Evolutionary conservation across 129 eudicot genomes (phyloP), one percentile per base, ranked within the genome.

Genomic region (Centella asiatica): DNA sequence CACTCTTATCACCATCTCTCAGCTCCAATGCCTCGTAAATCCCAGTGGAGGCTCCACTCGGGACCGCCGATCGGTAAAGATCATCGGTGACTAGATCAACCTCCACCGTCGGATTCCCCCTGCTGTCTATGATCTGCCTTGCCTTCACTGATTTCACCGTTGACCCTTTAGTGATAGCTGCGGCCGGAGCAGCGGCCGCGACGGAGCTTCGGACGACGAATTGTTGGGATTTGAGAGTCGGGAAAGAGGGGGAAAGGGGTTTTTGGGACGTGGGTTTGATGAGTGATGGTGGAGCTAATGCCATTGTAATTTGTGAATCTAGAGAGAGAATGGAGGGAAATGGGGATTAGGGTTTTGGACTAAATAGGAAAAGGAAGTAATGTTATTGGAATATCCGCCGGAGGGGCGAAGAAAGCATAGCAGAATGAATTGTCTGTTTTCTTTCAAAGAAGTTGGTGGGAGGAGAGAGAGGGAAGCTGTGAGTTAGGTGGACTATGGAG

Each of bases 11-110:
- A 25, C 87, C 97, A 54, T 90, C 97, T 68, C 97, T 77, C n/a
- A 90, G 83, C 81, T 90, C 97, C 75, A 90, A 80, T 34, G 97
- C 97, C 79, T 90, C 97, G 32, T 90, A 90, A 60, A 90, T 90
- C 67, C 97, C 97, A 1, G 97, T 90, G 26, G 95, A 86, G 19
- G 97, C 97, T 3, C 97, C 97, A 73, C 95, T 86, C 0, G 97
- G 97, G n/a, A 90, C 97, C 1, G 97, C 97, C 15, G 97, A 87
- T 64, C 98, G 71, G 71, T 78, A 81, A 0, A 87, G 78, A 19
- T 74, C 83, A 56, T 70, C 94, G 19, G 96, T 87, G 31, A 82
- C 80, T 14, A 90, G 76, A 74, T 90, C 97, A 62, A 90, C 97
- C 78, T 65, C 69, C 59, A 65, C 95, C 56, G 97, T 90, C 64